These are phyloP conservation scores for Entelexis paramagnoliae DNA, from an alignment of 1,139 yeast genomes.

Conservation along the genomic window DNA sequence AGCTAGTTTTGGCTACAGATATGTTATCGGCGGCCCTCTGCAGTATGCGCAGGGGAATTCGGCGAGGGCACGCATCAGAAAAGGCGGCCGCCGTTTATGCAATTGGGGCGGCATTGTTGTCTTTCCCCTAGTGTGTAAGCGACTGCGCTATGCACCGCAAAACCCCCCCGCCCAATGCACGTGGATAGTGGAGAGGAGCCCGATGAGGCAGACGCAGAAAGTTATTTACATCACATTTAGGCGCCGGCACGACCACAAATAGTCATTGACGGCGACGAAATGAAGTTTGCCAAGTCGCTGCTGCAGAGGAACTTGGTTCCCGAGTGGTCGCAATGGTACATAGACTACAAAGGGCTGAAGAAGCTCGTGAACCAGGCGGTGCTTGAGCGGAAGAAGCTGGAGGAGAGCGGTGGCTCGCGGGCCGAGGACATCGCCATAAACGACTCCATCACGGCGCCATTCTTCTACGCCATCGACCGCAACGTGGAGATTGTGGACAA, in stretches of 20 bases:
- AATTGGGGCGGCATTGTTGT: neutral
- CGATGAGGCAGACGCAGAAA: neutral
- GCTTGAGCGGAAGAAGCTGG: neutral
- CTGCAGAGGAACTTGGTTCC: conserved; percentile 73
- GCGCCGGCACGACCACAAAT: neutral
- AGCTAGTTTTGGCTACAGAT: no score
- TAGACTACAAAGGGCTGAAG: conserved; percentile 79
- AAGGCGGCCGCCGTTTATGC: no score
- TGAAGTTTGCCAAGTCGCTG: conserved; percentile 32
- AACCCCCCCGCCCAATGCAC: neutral
- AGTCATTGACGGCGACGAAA: neutral
- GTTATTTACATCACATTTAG: neutral
- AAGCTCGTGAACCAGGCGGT: conserved; percentile 55
- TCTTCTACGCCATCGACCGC: conserved; percentile 70
- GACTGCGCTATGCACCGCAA: neutral
- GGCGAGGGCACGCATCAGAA: no score
- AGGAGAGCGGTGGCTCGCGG: neutral
- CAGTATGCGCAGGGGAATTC: no score
- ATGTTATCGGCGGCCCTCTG: no score
- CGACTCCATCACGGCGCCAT: conserved; percentile 41
- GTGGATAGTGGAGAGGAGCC: neutral
- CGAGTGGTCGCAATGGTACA: conserved; percentile 72
- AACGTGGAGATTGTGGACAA: conserved; percentile 73
- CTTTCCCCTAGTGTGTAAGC: neutral
- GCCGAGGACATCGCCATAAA: conserved; percentile 16